phyloP scores from a whole-genome alignment of 2,329 filamentous ascomycete species.

The Apiospora rasikravindrae region DNA sequence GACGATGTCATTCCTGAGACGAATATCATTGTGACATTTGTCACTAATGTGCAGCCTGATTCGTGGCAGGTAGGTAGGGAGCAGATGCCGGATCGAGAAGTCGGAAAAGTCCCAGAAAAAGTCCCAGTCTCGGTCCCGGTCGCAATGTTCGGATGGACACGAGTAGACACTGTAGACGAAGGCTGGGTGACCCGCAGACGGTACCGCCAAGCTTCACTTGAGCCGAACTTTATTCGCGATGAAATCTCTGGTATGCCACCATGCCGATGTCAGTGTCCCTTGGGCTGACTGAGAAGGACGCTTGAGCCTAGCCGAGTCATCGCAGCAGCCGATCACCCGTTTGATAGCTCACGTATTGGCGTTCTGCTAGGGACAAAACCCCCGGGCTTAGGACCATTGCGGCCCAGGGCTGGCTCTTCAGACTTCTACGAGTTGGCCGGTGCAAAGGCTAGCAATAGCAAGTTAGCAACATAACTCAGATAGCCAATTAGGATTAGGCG shows the following conservation, averaged over 20 bases:
- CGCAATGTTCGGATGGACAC: neutral
- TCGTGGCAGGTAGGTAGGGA: neutral
- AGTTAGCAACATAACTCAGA: neutral
- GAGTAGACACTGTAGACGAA: neutral
- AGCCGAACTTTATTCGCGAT: neutral
- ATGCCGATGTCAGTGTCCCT: neutral
- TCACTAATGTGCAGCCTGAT: neutral
- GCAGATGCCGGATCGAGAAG: neutral
- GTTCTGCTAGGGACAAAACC: neutral
- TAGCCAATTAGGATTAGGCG: neutral
- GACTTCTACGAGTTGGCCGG: neutral
- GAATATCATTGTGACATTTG: neutral
- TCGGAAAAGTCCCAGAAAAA: constrained; percentile 2
- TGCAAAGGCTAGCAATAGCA: neutral
- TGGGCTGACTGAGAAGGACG: neutral
- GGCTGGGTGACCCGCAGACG: neutral
- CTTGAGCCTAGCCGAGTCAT: neutral
- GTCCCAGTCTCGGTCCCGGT: neutral
- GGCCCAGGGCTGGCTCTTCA: neutral
- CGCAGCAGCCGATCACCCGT: neutral
- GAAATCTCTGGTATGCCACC: neutral
- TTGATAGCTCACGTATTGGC: neutral
- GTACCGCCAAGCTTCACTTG: neutral
- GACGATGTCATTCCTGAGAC: neutral
- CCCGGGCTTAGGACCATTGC: neutral